A percentile compares a stretch with the other conserved stretches of the same genome.
Evolutionary conservation across 768 basidiomycete genomes (phyloP).

Genomic region (Tylopilus intermedius): DNA sequence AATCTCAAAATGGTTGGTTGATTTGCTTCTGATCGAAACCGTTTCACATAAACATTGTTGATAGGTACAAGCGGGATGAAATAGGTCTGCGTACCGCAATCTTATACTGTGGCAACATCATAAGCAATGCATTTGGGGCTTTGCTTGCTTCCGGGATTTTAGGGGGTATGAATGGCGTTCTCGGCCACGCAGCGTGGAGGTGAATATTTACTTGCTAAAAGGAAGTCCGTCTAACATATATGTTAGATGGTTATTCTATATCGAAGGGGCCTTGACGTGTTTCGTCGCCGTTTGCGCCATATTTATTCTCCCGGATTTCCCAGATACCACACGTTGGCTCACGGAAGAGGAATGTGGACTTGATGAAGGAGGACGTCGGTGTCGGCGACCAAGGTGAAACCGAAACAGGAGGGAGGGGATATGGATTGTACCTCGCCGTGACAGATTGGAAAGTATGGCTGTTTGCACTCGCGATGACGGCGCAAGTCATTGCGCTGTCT

Average conservation of each 20-base stretch:
- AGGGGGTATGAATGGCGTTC: constrained; percentile 41
- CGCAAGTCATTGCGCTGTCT: constrained; percentile 45
- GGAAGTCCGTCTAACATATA: constrained; percentile 11
- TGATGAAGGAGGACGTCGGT: constrained; percentile 63
- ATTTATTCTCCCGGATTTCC: constrained; percentile 49
- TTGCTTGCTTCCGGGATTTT: constrained; percentile 47
- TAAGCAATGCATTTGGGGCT: constrained; percentile 53
- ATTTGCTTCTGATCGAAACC: constrained; percentile 28
- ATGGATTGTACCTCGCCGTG: constrained; percentile 57
- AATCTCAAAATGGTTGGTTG: constrained; percentile 30
- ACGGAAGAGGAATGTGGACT: constrained; percentile 38
- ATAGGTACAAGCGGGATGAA: constrained; percentile 43
- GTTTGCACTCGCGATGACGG: constrained; percentile 50
- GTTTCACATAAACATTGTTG: constrained; percentile 12
- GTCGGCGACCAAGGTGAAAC: constrained; percentile 50
- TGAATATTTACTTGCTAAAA: constrained; percentile 20
- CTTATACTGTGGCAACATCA: constrained; percentile 47
- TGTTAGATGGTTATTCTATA: constrained; percentile 44
- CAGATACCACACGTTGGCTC: constrained; percentile 34
- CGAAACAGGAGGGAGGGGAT: constrained; percentile 33
- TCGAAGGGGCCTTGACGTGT: constrained; percentile 43
- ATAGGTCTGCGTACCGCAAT: constrained; percentile 41
- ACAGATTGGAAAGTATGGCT: constrained; percentile 81
- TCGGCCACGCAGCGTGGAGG: constrained; percentile 51
- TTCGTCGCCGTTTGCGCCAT: constrained; percentile 42